These are phyloP conservation scores for Trichoderma afroharzianum DNA, from an alignment of 2,329 filamentous ascomycete genomes.

Conservation along the genomic window DNA sequence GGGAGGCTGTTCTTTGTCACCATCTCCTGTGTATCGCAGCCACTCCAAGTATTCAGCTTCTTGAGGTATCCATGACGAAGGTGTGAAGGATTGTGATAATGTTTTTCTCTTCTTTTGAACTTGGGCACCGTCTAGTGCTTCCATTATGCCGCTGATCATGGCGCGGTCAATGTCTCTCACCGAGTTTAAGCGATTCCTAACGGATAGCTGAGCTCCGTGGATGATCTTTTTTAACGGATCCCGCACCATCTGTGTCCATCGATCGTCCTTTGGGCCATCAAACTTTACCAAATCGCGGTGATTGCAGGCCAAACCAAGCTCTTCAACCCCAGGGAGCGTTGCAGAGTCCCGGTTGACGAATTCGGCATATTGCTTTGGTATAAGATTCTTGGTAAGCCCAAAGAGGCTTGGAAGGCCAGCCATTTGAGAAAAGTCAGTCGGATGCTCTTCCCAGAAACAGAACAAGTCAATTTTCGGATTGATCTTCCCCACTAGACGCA, in stretches of 20 bases:
- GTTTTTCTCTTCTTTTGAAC: constrained; percentile 33
- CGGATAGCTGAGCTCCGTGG: constrained; percentile 32
- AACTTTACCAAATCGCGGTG: constrained; percentile 43
- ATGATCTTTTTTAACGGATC: constrained; percentile 37
- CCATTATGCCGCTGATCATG: constrained; percentile 32
- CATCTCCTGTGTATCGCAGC: not conserved
- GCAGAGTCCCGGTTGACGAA: constrained; percentile 41
- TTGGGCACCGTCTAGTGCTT: constrained; percentile 33
- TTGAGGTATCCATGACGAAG: not conserved
- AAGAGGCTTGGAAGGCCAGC: constrained; percentile 31
- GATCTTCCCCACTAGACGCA: constrained; percentile 33
- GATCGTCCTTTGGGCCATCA: constrained; percentile 37
- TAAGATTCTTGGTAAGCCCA: constrained; percentile 16
- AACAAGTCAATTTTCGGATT: constrained; percentile 35
- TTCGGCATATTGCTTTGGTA: constrained; percentile 35
- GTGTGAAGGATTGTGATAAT: constrained; percentile 19
- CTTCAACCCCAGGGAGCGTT: constrained; percentile 33
- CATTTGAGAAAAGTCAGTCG: constrained; percentile 37
- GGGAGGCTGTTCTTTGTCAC: constrained; percentile 17
- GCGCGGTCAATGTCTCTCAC: constrained; percentile 35
- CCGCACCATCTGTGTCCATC: constrained; percentile 34
- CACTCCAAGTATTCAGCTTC: not conserved
- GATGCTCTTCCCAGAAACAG: constrained; percentile 40
- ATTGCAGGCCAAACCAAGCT: constrained; percentile 34
- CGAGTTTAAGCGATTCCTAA: constrained; percentile 37